phyloP scores from a whole-genome alignment of 805 yeast genomes.

The Ogataea naganishii region DNA sequence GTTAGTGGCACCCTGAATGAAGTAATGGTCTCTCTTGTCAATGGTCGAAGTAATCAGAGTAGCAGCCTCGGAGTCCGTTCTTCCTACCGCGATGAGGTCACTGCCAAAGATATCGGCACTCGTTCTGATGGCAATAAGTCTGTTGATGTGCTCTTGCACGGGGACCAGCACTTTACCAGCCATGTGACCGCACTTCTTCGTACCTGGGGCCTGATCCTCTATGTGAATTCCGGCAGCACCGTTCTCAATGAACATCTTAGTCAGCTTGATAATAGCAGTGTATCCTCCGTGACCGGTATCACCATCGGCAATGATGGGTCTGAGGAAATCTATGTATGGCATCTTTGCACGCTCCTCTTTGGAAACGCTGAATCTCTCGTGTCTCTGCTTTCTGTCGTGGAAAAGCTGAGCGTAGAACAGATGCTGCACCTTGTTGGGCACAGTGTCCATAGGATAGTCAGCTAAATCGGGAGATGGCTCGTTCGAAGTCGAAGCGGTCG shows the following conservation, averaged over 20 bases:
- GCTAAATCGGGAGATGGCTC: conserved; percentile 99
- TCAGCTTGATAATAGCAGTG: conserved; percentile 90
- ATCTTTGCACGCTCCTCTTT: conserved; percentile 59
- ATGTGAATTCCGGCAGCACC: conserved; percentile 99
- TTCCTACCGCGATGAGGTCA: conserved; percentile 80
- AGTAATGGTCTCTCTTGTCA: conserved; percentile 91
- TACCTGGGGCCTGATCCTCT: conserved; percentile 98
- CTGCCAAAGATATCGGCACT: conserved; percentile 91
- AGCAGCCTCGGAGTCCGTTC: conserved; percentile 98
- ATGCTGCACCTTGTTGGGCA: conserved; percentile 96
- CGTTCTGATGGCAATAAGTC: conserved; percentile 89
- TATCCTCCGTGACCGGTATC: conserved; percentile 99
- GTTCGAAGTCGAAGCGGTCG: conserved; percentile 94
- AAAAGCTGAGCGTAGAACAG: conserved; percentile 93
- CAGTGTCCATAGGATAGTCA: conserved; percentile 97
- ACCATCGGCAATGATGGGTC: conserved; percentile 96
- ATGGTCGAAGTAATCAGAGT: conserved; percentile 89
- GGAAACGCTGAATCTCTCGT: conserved; percentile 60
- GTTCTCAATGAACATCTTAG: conserved; percentile 92
- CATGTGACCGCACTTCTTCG: conserved; percentile 99
- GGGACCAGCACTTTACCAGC: conserved; percentile 98
- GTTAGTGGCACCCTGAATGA: conserved; percentile 85
- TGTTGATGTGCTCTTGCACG: conserved; percentile 93
- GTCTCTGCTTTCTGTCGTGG: conserved; percentile 95
- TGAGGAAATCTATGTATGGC: conserved; percentile 74